Evolutionary conservation across 371 early-diverging fungal genomes (phyloP), one percentile per base, ranked within the genome.

Genomic region (Actinomucor elegans): DNA sequence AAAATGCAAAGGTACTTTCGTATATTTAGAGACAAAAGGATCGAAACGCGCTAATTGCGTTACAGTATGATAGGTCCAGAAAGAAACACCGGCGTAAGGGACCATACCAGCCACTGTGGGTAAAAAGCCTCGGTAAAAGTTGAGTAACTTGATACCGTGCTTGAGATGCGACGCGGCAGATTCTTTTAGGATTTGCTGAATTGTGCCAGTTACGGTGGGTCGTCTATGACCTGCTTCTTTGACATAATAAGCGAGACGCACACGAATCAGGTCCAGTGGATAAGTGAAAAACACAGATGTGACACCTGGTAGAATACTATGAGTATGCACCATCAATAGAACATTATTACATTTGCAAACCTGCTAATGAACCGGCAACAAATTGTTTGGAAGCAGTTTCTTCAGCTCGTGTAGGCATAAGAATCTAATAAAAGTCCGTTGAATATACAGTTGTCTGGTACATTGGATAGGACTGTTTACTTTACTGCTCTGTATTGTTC

Each of bases 71-170:
- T 94, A 87, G 4, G 86, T 86, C 60, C 84, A 84, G 64, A 94
- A 93, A 2, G 94, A 88, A 3, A 92, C 92, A 14, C 98, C 98
- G 7, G 96, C 97, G 57, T 98, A 98, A 4, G 98, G 98, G 4
- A 97, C 73, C 80, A 97, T 97, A 10, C 98, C 98, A 55, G 84
- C 80, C n/a, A 97, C 67, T 0, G 97, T 87, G 3, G 94, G 88
- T 17, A 88, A 47, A 57, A 95, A 95, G 18, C 98, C 98, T 15
- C 95, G 80, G 69, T 96, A 98, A 63, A 96, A 96, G 67, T 94
- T 95, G 35, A 73, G 33, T 1, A 88, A 4, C 34, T 47, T 65
- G 57, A 66, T 49, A 23, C 59, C 24, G 24, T 41, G 20, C 18
- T 48, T 43, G 27, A 69, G 48, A 15, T 57, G 58, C 14, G 50